Evolutionary conservation across 305 asterid species (phyloP), one percentile per base, ranked within the genome.

Genomic region (Salvia sclarea): DNA sequence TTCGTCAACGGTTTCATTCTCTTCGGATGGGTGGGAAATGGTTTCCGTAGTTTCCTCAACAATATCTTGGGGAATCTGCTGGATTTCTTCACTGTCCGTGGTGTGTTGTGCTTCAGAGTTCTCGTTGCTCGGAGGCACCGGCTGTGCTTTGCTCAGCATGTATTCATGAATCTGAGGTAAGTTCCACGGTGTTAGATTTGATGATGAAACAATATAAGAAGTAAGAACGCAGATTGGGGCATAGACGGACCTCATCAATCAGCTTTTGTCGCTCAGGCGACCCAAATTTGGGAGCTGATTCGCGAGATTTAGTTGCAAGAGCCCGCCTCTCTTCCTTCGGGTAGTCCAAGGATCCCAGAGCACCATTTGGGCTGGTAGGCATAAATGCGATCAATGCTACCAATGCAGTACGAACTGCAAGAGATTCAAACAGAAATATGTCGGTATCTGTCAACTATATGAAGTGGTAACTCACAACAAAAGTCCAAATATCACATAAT

Each of bases 341-440:
- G 73, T 86, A 85, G 64, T 88, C 96, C 58, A 88, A 76, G 37
- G 97, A 91, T 35, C 95, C 96, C 65, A 91, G 68, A 8, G 97
- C 97, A 63, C 96, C 97, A 59, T 86, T 85, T 53, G 96, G 93
- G 71, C 76, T 80, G 66, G 96, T 88, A 43, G 97, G 95, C 95
- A 90, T 84, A 61, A 90, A 90, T 20, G 95, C 97, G 25, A 90
- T 88, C 59, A 87, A 75, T 22, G 95, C 97, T 37, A 85, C 86
- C 82, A 90, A 75, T 4, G 96, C 96, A 61, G 95, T 87, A 74
- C 93, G 84, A 61, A 90, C 97, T 86, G 85, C 80, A 70, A 59
- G 64, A 72, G 16, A 10, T 20, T 50, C 31, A 17, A 20, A 21
- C 22, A 50, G 40, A 70, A 67, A 58, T 50, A 68, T 20, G 50